These are phyloP conservation scores for Physcia stellaris DNA, from an alignment of 495 filamentous ascomycete species.

Conservation along the genomic window DNA sequence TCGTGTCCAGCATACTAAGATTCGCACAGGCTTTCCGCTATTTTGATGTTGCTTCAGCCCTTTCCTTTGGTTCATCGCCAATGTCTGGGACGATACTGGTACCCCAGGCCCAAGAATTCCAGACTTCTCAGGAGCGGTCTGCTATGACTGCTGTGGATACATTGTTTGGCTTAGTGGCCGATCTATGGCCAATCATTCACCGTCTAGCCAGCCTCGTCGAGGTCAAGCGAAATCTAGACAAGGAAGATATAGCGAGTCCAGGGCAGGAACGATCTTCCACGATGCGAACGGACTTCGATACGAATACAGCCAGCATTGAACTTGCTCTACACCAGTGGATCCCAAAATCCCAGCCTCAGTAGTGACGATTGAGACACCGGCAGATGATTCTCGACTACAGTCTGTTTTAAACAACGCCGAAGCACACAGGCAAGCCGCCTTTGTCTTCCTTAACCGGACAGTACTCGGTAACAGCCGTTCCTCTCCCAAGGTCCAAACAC, in stretches of 20 bases:
- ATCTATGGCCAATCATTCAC: slow-evolving; percentile 50
- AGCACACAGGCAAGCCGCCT: slow-evolving; percentile 46
- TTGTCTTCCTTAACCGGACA: slow-evolving; percentile 47
- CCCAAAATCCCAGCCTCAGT: slow-evolving; percentile 20
- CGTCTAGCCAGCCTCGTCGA: slow-evolving; percentile 41
- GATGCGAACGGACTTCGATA: slow-evolving; percentile 40
- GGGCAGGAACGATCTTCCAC: slow-evolving; percentile 34
- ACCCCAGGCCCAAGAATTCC: slow-evolving; percentile 25
- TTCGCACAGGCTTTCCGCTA: slow-evolving; percentile 42
- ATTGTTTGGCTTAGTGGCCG: slow-evolving; percentile 46
- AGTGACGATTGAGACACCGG: slow-evolving; percentile 16
- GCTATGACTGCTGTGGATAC: slow-evolving; percentile 39
- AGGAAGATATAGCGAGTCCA: slow-evolving; percentile 23
- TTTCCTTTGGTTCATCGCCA: slow-evolving; percentile 46
- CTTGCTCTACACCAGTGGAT: slow-evolving; percentile 40
- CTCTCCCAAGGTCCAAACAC: slow-evolving; percentile 34
- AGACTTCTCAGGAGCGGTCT: slow-evolving; percentile 31
- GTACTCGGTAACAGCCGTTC: slow-evolving; percentile 30
- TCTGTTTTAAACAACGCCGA: slow-evolving; percentile 45
- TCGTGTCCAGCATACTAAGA: background rate
- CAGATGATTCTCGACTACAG: slow-evolving; percentile 17
- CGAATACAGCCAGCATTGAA: slow-evolving; percentile 40
- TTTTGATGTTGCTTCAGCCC: slow-evolving; percentile 49
- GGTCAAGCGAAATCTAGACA: slow-evolving; percentile 34
- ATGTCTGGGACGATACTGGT: slow-evolving; percentile 33